These are phyloP conservation scores for Cryptosporidium tyzzeri DNA, from an alignment of 169 alveolate genomes.

Conservation along the genomic window DNA sequence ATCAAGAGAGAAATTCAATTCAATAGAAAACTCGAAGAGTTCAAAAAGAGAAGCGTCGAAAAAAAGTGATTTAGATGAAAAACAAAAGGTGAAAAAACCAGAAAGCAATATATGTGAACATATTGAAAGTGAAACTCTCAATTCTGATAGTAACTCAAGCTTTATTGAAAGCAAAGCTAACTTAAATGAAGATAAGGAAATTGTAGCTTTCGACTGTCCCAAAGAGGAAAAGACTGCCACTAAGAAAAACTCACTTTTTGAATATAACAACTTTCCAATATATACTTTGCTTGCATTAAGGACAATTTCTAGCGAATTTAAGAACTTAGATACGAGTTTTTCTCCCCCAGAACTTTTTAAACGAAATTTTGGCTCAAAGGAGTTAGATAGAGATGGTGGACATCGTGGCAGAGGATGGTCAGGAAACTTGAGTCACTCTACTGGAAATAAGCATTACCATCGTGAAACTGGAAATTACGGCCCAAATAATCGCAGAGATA, in stretches of 20 bases:
- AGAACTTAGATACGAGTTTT: conserved; percentile 1
- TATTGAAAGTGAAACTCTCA: neutral
- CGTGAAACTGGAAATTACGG: conserved; percentile 22
- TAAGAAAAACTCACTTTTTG: neutral
- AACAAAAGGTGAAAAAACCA: neutral
- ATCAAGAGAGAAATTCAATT: neutral
- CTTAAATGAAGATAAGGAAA: neutral
- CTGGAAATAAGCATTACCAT: conserved; percentile 20
- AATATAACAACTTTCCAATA: conserved; percentile 18
- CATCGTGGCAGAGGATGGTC: conserved; percentile 53
- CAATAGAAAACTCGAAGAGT: neutral
- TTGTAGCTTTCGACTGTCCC: neutral
- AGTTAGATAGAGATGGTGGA: conserved; percentile 50
- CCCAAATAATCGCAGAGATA: conserved; percentile 43
- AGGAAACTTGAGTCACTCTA: neutral
- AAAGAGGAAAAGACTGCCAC: conserved; percentile 8
- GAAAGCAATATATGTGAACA: neutral
- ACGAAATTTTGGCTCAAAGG: conserved; percentile 51
- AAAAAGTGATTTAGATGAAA: neutral
- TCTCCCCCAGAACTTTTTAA: conserved; percentile 55
- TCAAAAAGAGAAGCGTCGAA: neutral
- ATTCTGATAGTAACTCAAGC: neutral
- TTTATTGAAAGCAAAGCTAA: neutral
- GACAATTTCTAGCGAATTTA: conserved; percentile 4
- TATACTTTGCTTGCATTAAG: conserved; percentile 39